Evolutionary conservation across 768 basidiomycete genomes (phyloP), one percentile per base, ranked within the genome.

Genomic region (Mycena venus): DNA sequence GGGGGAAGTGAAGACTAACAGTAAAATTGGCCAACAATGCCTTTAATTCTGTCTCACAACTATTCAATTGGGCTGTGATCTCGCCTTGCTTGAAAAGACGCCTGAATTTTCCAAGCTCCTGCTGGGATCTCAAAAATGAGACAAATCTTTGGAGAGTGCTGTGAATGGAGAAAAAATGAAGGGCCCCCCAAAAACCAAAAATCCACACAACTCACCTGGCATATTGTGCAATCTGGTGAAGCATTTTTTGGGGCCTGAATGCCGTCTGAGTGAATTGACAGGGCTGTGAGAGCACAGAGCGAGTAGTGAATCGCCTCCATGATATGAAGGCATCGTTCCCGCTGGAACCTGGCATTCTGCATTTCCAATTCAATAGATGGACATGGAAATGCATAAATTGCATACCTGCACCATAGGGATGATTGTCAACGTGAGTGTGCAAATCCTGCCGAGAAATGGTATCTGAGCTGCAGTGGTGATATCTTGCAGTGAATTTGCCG

Each of bases 41-140:
- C 55, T 19, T 15, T 32, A 56, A 56, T 32, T 56, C 55, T 5
- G 55, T 25, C 17, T 32, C 55, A 34, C 55, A 34, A 32, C 19
- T 32, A 25, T 60, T 23, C 59, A 60, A 27, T 17, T 60, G 59
- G 34, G 38, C 59, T 23, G 17, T 40, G 38, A 60, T 36, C 40
- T 60, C 31, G 59, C 59, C 32, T 60, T 60, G 59, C 38, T 60
- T 60, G 59, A 60, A 60, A 12, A 60, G 59, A 11, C 38, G 36
- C 25, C 27, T 60, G 9, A 40, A 40, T 27, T 4, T 60, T 40
- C 59, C 59, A 38, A 38, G 23, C 12, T 60, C 31, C 10, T 23
- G n/a, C 38, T 40, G 38, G 10, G 59, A 36, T 40, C 36, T 38
- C 59, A 60, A 60, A 40, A 36, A 60, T 25, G 59, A 60, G 31